A percentile compares a stretch with the other conserved stretches of the same genome.
Evolutionary conservation across 768 basidiomycete genomes (phyloP).

Genomic region (Neoboletus brunneissimus): DNA sequence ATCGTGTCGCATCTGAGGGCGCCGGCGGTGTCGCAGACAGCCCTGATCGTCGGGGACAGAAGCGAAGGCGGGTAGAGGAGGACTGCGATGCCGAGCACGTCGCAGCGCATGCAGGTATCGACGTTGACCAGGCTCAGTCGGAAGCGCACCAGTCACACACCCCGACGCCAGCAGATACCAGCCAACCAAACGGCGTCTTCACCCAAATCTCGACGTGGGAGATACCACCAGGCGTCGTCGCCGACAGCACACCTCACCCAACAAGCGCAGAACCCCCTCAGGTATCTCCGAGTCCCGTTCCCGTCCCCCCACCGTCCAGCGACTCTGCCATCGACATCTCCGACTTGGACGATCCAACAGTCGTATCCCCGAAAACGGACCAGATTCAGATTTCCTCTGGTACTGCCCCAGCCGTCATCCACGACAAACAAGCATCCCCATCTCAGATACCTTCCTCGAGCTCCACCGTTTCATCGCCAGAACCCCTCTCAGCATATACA

Average conservation of each 20-base stretch:
- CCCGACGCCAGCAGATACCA: background rate
- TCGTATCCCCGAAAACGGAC: background rate
- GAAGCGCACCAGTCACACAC: background rate
- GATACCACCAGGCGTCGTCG: conserved; percentile 12
- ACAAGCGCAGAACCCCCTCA: background rate
- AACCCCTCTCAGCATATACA: conserved; percentile 56
- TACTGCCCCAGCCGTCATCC: background rate
- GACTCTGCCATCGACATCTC: background rate
- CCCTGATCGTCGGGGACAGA: conserved; percentile 13
- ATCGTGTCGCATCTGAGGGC: background rate
- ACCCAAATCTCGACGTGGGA: conserved; percentile 24
- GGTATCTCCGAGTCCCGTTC: background rate
- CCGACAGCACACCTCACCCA: background rate
- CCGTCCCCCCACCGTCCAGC: background rate
- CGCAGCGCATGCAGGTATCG: background rate
- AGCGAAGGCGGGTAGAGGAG: conserved; percentile 13
- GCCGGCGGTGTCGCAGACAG: background rate
- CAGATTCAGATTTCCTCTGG: background rate
- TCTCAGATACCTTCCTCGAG: background rate
- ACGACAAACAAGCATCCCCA: background rate
- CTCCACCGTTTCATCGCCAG: conserved; percentile 1
- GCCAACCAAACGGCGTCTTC: background rate
- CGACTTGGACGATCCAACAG: background rate
- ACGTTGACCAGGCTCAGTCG: background rate
- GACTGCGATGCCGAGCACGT: background rate